Percentiles rank a stretch among this genome's conserved stretches.
Conservation (phyloP, 2,329 filamentous ascomycete genomes). For the Annulohypoxylon truncatum region DNA sequence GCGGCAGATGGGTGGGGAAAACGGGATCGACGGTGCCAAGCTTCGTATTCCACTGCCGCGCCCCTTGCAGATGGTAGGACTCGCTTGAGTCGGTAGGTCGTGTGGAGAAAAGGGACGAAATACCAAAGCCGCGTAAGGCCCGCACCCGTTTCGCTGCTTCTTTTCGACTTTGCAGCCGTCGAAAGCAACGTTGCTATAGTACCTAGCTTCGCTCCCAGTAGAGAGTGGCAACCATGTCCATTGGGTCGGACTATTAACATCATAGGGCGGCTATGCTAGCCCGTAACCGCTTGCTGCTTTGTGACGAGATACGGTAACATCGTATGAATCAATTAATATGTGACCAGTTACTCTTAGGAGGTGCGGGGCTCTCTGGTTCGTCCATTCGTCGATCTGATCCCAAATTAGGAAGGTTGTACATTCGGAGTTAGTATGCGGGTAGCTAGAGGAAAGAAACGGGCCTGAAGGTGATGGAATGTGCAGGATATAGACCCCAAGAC, state of each 20-base stretch:
- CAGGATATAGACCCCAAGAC: neutral
- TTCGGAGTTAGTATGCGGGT: slow-evolving; percentile 18
- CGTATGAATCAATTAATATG: slow-evolving; percentile 18
- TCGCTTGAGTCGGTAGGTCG: slow-evolving; percentile 5
- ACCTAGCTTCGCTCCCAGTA: neutral
- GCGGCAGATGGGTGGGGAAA: slow-evolving; percentile 26
- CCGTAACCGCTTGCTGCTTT: slow-evolving; percentile 16
- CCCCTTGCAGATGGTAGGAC: slow-evolving; percentile 32
- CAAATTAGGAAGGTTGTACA: slow-evolving; percentile 35
- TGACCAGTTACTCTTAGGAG: slow-evolving; percentile 12
- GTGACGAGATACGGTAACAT: slow-evolving; percentile 20
- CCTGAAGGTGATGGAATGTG: neutral
- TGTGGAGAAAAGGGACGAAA: neutral
- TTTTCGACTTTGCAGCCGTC: slow-evolving; percentile 1
- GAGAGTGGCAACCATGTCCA: slow-evolving; percentile 6
- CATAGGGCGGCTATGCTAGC: neutral
- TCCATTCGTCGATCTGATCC: slow-evolving; percentile 29
- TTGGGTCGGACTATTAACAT: slow-evolving; percentile 14
- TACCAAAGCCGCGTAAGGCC: slow-evolving; percentile 14
- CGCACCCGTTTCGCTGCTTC: neutral
- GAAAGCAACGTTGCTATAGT: slow-evolving; percentile 11
- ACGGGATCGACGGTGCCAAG: slow-evolving; percentile 38
- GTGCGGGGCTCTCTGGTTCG: slow-evolving; percentile 36
- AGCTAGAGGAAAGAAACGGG: neutral
- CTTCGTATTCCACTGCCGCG: slow-evolving; percentile 35